phyloP scores from a whole-genome alignment of 1,284 basidiomycete genomes.

The Trametes versicolor region DNA sequence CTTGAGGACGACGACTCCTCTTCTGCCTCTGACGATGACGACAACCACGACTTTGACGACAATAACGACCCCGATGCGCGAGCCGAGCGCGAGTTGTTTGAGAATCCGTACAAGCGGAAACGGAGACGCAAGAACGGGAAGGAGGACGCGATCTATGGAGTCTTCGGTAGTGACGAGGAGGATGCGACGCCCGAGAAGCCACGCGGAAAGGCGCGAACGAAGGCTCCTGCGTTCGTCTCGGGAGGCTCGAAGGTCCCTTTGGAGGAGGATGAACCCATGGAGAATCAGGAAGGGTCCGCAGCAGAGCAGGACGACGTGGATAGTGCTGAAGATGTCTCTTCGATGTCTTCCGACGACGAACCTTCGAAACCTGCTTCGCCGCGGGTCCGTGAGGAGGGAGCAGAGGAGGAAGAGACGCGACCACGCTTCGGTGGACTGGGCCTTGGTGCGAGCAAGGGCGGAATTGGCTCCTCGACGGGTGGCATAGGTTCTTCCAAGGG shows the following conservation, averaged over 20 bases:
- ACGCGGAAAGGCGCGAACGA: conserved; percentile 72
- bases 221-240: conserved; percentile 83
- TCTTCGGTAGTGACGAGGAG: conserved; percentile 82
- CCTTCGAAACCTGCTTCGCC: conserved; percentile 62
- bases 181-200: conserved; percentile 37
- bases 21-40: conserved; percentile 57
- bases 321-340: conserved; percentile 40
- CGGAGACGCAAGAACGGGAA: conserved; percentile 72
- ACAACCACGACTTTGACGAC: conserved; percentile 49
- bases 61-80: conserved; percentile 78
- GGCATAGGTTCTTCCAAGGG: conserved; percentile 45
- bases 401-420: conserved; percentile 53
- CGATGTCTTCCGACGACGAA: conserved; percentile 46
- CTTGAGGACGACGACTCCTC: conserved; percentile 83
- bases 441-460: conserved; percentile 36
- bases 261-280: conserved; percentile 44
- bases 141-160: conserved; percentile 84
- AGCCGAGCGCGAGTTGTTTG: conserved; percentile 83
- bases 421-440: conserved; percentile 60
- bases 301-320: conserved; percentile 43
- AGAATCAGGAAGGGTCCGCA: conserved; percentile 43
- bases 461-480: conserved; percentile 27
- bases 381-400: conserved; percentile 57
- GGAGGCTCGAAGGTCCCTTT: conserved; percentile 57
- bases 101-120: conserved; percentile 81